Percentiles rank a stretch among this genome's conserved stretches.
Conservation (phyloP, 148 eudicot species). For the Silene conica region DNA sequence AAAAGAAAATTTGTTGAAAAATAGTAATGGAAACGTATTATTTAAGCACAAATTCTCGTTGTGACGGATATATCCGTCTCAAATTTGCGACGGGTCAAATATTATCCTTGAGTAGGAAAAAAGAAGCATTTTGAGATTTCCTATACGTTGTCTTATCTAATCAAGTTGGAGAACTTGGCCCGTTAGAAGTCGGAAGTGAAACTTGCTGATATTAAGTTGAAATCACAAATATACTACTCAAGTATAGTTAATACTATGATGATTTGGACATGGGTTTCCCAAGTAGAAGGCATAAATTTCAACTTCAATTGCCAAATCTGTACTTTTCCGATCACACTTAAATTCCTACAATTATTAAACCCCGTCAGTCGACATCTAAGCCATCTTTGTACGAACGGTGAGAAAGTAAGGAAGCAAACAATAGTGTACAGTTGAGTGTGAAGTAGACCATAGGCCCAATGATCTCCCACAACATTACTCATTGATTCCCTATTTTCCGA, state of each 20-base stretch:
- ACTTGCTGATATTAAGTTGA: no score
- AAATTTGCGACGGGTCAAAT: no score
- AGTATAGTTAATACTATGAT: conserved; percentile 6
- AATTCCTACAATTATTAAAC: background rate
- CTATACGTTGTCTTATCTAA: no score
- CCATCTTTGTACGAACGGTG: conserved; percentile 14
- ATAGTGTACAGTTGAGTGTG: background rate
- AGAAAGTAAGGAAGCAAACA: background rate
- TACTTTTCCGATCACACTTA: conserved; percentile 2
- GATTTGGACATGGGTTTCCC: background rate
- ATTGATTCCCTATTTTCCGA: background rate
- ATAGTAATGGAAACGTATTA: no score
- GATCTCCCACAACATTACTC: background rate
- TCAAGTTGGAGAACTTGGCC: no score
- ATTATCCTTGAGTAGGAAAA: no score
- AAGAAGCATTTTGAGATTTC: no score
- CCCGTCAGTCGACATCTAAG: background rate
- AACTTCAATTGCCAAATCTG: background rate
- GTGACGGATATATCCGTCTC: no score
- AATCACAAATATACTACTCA: background rate
- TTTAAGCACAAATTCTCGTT: no score
- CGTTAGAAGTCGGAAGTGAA: no score
- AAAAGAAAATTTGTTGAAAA: no score
- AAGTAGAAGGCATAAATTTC: conserved; percentile 1
- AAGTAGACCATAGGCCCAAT: conserved; percentile 9